Conservation (phyloP, 2,329 filamentous ascomycete species). For the Fusarium beomiforme region DNA sequence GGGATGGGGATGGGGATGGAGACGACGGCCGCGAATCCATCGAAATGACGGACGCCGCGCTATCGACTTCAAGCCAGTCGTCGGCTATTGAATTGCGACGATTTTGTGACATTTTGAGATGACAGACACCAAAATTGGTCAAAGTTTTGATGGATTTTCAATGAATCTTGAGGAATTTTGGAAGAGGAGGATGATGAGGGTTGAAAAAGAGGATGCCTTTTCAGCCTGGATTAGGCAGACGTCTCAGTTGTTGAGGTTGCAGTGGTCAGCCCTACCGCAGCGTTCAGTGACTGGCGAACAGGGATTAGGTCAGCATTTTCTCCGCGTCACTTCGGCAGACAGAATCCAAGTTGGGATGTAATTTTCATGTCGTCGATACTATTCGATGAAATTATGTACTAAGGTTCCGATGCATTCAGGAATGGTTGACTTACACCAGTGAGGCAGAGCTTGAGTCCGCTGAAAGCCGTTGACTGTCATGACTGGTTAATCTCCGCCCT, state of each 20-base stretch:
- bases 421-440: not conserved
- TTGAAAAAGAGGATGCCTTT: not conserved
- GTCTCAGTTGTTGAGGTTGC: not conserved
- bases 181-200: not conserved
- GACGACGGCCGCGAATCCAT: conserved; percentile 6
- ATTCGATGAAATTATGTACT: not conserved
- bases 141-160: rapidly evolving
- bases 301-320: conserved; percentile 13
- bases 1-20: not conserved
- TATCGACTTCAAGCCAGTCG: conserved; percentile 38
- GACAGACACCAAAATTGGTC: rapidly evolving
- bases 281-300: not conserved
- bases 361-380: rapidly evolving
- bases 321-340: not conserved
- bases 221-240: conserved; percentile 25
- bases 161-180: not conserved
- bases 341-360: not conserved
- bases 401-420: rapidly evolving
- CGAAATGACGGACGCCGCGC: conserved; percentile 31
- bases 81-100: conserved; percentile 25
- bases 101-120: conserved; percentile 6
- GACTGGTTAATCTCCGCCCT: not conserved
- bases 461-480: not conserved
- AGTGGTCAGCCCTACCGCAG: not conserved
- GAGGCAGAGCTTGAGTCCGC: not conserved